Evolutionary conservation across 768 basidiomycete species (phyloP), one percentile per base, ranked within the genome.

Genomic region (Trametes coccinea): DNA sequence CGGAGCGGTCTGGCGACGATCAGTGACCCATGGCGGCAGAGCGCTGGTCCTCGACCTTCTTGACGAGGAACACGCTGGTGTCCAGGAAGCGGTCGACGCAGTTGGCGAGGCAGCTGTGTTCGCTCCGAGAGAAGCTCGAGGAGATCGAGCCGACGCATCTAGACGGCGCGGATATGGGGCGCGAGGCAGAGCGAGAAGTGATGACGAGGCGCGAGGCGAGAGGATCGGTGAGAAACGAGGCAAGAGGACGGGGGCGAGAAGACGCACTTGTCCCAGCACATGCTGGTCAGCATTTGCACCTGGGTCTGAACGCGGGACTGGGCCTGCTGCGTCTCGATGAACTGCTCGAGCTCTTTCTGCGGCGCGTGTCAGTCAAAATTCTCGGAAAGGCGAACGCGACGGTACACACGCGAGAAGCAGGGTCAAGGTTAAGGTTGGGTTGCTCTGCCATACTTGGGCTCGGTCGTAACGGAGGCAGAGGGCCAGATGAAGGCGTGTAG

Each of bases 51-150:
- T 80, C 75, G 37, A 88, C 76, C 68, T 84, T 81, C 64, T 85
- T 84, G 59, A 97, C 87, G 79, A 98, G 82, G 76, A 84, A 91
- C 44, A 93, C 74, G 70, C 86, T 90, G 40, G 87, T 84, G 77
- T 98, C 95, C 67, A 98, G 77, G 78, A 97, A 98, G 60, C 95
- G 81, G 59, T 92, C 92, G 52, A 96, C 93, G 71, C 95, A 97
- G 75, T 95, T 95, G 55, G 82, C 78, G 51, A 98, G 81, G 72
- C 95, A 98, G 57, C 78, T 80, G 68, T 89, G 86, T 76, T 98
- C 95, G 43, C 83, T 77, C 51, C 88, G 80, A 22, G 91, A 89
- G 74, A 96, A 94, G 31, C 85, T 79, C 11, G 84, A 88, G 8
- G 88, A 88, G 11, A 92, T 89, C 16, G 85, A 84, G 48, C 91